Conservation (phyloP, 495 filamentous ascomycete species). For the Aspergillus incahuasiensis region DNA sequence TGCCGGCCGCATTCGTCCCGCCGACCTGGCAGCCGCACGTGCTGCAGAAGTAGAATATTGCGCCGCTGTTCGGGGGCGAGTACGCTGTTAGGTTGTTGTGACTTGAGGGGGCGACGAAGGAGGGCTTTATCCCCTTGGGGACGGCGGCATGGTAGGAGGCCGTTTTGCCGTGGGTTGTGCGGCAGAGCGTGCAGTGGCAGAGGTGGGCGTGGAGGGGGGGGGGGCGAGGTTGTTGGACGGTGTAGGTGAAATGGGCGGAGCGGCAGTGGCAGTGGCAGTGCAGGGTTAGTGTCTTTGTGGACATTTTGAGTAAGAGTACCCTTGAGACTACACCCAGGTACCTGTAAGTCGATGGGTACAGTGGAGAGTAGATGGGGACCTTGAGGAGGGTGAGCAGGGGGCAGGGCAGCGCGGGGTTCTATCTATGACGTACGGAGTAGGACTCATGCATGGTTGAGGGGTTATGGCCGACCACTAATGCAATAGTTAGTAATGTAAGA, state of each 20-base stretch:
- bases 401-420: too few species aligned
- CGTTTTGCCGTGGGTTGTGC: conserved; percentile 53
- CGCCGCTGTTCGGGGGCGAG: conserved; percentile 21
- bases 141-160: conserved; percentile 47
- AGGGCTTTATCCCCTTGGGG: conserved; percentile 34
- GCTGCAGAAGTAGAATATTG: conserved; percentile 38
- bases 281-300: conserved; percentile 20
- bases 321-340: too few species aligned
- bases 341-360: too few species aligned
- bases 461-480: too few species aligned
- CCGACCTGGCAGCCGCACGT: conserved; percentile 42
- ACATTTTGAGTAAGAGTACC: background rate
- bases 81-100: conserved; percentile 29
- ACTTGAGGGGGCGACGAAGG: conserved; percentile 27
- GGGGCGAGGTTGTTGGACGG: conserved; percentile 15
- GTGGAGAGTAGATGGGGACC: too few species aligned
- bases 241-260: conserved; percentile 29
- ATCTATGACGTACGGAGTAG: too few species aligned
- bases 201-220: conserved; percentile 38
- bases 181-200: conserved; percentile 62
- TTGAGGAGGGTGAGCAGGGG: too few species aligned
- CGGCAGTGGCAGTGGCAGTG: conserved; percentile 58
- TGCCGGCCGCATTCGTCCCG: background rate
- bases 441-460: too few species aligned
- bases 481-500: too few species aligned